Evolutionary conservation across 345 rosid species (phyloP).

Genomic region (Combretum micranthum): DNA sequence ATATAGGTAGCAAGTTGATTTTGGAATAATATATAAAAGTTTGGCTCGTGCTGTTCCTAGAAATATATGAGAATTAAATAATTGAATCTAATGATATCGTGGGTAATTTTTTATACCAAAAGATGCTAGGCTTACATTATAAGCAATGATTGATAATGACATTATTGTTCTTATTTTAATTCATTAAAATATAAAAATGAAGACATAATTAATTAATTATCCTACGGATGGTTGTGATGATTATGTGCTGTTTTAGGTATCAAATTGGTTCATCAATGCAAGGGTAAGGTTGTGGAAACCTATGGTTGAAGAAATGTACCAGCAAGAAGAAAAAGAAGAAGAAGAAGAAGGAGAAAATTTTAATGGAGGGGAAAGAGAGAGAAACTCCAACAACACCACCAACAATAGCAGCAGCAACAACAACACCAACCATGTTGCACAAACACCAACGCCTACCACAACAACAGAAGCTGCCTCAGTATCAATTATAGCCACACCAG

Average conservation of each 20-base stretch:
- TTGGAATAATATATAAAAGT: too few relatives aligned
- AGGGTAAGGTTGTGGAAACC: constrained; percentile 99
- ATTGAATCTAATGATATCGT: neutral
- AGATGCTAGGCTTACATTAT: too few relatives aligned
- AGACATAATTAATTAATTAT: neutral
- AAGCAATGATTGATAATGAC: too few relatives aligned
- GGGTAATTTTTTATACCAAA: too few relatives aligned
- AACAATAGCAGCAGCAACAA: constrained; percentile 20
- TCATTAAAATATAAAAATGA: too few relatives aligned
- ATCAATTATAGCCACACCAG: constrained; percentile 18
- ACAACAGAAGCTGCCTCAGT: constrained; percentile 18
- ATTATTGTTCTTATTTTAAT: too few relatives aligned
- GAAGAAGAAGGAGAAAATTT: constrained; percentile 11
- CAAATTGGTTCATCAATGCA: constrained; percentile 98
- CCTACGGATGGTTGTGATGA: neutral
- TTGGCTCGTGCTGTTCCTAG: too few relatives aligned
- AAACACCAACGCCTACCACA: constrained; percentile 46
- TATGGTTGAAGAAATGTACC: constrained; percentile 99
- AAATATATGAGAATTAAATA: too few relatives aligned
- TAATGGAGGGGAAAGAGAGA: constrained; percentile 21
- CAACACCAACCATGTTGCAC: constrained; percentile 31
- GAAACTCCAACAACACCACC: constrained; percentile 7
- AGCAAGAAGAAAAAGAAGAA: constrained; percentile 67
- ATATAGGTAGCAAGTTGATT: too few relatives aligned
- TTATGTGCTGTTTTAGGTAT: constrained; percentile 43